Conservation (phyloP, 768 basidiomycete genomes). For the Phaeotremella fagi region DNA sequence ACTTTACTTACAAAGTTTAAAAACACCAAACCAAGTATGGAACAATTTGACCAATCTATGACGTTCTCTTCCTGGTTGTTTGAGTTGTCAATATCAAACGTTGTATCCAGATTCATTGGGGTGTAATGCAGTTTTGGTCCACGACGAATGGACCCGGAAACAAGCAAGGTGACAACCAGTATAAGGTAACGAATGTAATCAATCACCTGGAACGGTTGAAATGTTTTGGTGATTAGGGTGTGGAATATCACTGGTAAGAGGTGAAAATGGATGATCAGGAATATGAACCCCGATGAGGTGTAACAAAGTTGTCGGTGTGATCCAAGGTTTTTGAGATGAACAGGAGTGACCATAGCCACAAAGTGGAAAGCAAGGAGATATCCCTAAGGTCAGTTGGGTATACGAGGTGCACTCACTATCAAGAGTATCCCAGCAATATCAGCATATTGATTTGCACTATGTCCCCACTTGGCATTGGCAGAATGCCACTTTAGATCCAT, state of each 20-base stretch:
- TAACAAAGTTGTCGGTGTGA: too few species aligned
- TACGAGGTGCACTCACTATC: too few species aligned
- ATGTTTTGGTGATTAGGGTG: conserved; percentile 9
- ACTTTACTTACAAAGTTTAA: conserved; percentile 9
- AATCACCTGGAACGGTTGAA: conserved; percentile 8
- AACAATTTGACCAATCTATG: conserved; percentile 24
- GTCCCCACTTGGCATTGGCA: too few species aligned
- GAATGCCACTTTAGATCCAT: too few species aligned
- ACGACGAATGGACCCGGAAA: conserved; percentile 31
- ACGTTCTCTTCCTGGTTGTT: conserved; percentile 18
- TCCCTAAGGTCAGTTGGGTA: too few species aligned
- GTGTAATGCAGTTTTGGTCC: conserved; percentile 34
- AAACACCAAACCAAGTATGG: conserved; percentile 30
- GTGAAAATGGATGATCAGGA: conserved; percentile 5
- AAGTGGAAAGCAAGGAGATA: too few species aligned
- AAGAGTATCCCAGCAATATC: too few species aligned
- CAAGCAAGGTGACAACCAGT: conserved; percentile 4
- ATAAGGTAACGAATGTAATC: conserved; percentile 3
- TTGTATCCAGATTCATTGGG: conserved; percentile 24
- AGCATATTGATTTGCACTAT: too few species aligned
- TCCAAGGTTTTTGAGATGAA: too few species aligned
- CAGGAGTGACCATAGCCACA: too few species aligned
- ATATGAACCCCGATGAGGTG: conserved; percentile 23
- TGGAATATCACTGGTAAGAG: conserved; percentile 21
- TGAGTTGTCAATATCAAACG: conserved; percentile 26